phyloP scores from a whole-genome alignment of 352 stramenopile genomes.

The Phytophthora aleatoria region DNA sequence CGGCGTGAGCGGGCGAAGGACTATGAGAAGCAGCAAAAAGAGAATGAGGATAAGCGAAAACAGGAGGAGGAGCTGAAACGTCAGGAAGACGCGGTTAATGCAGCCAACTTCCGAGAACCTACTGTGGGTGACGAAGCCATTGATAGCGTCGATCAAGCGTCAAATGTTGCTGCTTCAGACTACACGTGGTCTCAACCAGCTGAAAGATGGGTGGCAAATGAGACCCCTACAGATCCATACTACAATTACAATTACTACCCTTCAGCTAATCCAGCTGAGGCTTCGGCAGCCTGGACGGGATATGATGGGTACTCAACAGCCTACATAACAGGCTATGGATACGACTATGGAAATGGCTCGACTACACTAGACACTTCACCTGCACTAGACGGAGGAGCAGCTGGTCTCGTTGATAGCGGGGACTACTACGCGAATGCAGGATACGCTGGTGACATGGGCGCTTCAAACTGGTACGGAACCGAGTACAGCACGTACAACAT shows the following conservation, averaged over 20 bases:
- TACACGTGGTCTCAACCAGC: conserved; percentile 3
- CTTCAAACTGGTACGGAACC: conserved; percentile 29
- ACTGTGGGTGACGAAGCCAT: background rate
- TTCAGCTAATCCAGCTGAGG: background rate
- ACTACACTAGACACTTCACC: background rate
- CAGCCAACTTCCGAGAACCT: background rate
- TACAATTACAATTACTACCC: conserved; percentile 33
- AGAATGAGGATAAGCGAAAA: conserved; percentile 14
- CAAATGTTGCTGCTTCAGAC: conserved; percentile 6
- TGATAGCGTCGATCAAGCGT: background rate
- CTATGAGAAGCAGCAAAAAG: conserved; percentile 19
- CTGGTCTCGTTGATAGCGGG: conserved; percentile 30
- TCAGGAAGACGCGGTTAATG: conserved; percentile 1
- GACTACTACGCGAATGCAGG: conserved; percentile 27
- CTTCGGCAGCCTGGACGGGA: conserved; percentile 13
- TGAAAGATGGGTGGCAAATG: conserved; percentile 9
- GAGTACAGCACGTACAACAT: conserved; percentile 38
- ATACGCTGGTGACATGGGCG: conserved; percentile 7
- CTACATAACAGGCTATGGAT: conserved; percentile 5
- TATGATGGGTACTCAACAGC: conserved; percentile 17
- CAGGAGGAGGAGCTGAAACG: conserved; percentile 15
- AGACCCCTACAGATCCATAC: conserved; percentile 13
- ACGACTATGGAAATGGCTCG: conserved; percentile 7
- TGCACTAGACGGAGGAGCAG: background rate
- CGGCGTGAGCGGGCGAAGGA: conserved; percentile 21